Evolutionary conservation across 75 land plant genomes (phyloP), one percentile per base, ranked within the genome.

Genomic region (Pinus taeda): DNA sequence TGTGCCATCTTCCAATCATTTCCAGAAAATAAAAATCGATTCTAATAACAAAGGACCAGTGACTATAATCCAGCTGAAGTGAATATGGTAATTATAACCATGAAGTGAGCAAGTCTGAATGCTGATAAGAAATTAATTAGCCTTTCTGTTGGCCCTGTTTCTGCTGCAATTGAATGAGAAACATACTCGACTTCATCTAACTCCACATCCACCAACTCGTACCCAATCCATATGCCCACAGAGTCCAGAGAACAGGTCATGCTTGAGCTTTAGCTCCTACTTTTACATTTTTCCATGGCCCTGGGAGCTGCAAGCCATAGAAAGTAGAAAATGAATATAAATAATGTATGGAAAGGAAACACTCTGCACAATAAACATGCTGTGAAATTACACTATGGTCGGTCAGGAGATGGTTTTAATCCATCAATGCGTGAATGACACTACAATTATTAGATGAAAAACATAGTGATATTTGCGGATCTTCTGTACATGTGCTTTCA

Each of bases 251-350:
- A 73, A 57, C 58, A 73, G 74, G 74, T 56, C 74, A 53, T 57
- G 18, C 36, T 73, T 1, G 36, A 73, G 74, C 74, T 22, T 73
- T 73, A 73, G 58, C 74, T 55, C 74, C 74, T 73, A 26, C 55
- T 73, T 73, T 73, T 73, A 29, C 74, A 55, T 73, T 73, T 73
- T 29, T 73, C 74, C 74, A 73, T 73, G 59, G 74, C 74, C 74
- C 74, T 73, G 74, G 74, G 74, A 49, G 74, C 74, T 73, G 74
- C 58, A 73, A 53, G 26, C 4, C 30, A 73, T 26, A 7, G 15
- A 22, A 71, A 21, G 15, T 26, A 69, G 4, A 42, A 42, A 69
- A 42, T n/a, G 21, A 2, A 11, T 69, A 36, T n/a, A 39, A 69
- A 36, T 20, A n/a, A n/a, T 20, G 39, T 3, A 30, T 3, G 33